phyloP scores from a whole-genome alignment of 1,139 yeast species.

The Geotrichum fermentans region DNA sequence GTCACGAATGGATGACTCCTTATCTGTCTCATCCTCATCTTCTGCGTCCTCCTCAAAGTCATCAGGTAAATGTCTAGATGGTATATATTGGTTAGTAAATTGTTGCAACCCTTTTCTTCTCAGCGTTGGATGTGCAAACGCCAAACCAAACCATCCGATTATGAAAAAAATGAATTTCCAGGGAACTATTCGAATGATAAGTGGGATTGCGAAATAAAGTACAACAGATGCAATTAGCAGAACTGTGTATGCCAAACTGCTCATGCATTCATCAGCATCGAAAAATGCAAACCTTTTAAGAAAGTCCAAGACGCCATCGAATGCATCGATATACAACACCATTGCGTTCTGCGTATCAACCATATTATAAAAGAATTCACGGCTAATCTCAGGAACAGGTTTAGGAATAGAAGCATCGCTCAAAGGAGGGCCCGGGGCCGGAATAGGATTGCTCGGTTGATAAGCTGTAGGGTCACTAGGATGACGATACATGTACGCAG shows the following conservation, averaged over 20 bases:
- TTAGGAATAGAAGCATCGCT: slow-evolving; percentile 51
- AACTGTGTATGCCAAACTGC: slow-evolving; percentile 38
- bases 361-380: slow-evolving; percentile 71
- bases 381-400: slow-evolving; percentile 74
- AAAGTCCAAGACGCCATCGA: slow-evolving; percentile 52
- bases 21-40: background rate
- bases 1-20: background rate
- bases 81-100: background rate
- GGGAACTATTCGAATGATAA: slow-evolving; percentile 38
- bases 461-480: slow-evolving; percentile 32
- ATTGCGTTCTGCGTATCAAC: slow-evolving; percentile 83
- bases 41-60: background rate
- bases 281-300: slow-evolving; percentile 61
- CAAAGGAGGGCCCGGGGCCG: slow-evolving; percentile 50
- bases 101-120: background rate
- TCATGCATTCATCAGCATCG: slow-evolving; percentile 58
- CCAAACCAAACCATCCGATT: slow-evolving; percentile 49
- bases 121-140: slow-evolving; percentile 52
- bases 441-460: slow-evolving; percentile 14
- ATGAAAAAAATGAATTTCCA: slow-evolving; percentile 38
- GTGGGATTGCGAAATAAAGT: slow-evolving; percentile 35
- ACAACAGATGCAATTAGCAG: slow-evolving; percentile 40
- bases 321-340: slow-evolving; percentile 60
- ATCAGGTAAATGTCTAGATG: background rate
- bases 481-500: slow-evolving; percentile 56